Percentiles rank a stretch among this genome's conserved stretches.
These are phyloP conservation scores for Sphaerulina vaccinii DNA, from an alignment of 2,329 filamentous ascomycete species.

Conservation along the genomic window DNA sequence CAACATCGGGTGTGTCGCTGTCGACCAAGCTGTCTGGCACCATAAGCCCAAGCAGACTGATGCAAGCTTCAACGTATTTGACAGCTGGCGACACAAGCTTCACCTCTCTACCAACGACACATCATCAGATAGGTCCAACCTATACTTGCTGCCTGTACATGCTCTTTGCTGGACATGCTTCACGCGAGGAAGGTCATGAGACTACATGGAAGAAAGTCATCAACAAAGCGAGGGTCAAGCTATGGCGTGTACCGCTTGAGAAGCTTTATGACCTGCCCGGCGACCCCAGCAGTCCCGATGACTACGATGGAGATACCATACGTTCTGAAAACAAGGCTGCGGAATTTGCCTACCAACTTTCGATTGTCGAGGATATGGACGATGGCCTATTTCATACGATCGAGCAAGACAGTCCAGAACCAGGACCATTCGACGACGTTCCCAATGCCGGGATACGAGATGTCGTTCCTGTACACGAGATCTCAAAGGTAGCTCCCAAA, in stretches of 20 bases:
- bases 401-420: constrained; percentile 59
- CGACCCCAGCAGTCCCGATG: constrained; percentile 29
- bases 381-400: constrained; percentile 67
- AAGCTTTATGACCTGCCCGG: constrained; percentile 49
- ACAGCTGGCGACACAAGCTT: constrained; percentile 85
- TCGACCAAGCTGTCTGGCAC: constrained; percentile 75
- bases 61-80: constrained; percentile 90
- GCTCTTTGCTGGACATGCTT: constrained; percentile 80
- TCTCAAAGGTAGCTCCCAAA: constrained; percentile 59
- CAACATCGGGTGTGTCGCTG: constrained; percentile 84
- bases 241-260: constrained; percentile 68
- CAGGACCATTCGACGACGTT: constrained; percentile 61
- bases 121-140: constrained; percentile 80
- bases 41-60: constrained; percentile 83
- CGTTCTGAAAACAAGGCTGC: constrained; percentile 38
- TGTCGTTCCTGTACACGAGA: constrained; percentile 66
- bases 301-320: constrained; percentile 33
- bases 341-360: constrained; percentile 77
- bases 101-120: constrained; percentile 58
- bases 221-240: constrained; percentile 82
- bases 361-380: constrained; percentile 79
- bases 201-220: constrained; percentile 94
- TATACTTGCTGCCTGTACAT: constrained; percentile 91
- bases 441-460: constrained; percentile 63
- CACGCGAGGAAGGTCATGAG: constrained; percentile 57